phyloP scores from a whole-genome alignment of 768 basidiomycete genomes.

The Mycena galericulata region DNA sequence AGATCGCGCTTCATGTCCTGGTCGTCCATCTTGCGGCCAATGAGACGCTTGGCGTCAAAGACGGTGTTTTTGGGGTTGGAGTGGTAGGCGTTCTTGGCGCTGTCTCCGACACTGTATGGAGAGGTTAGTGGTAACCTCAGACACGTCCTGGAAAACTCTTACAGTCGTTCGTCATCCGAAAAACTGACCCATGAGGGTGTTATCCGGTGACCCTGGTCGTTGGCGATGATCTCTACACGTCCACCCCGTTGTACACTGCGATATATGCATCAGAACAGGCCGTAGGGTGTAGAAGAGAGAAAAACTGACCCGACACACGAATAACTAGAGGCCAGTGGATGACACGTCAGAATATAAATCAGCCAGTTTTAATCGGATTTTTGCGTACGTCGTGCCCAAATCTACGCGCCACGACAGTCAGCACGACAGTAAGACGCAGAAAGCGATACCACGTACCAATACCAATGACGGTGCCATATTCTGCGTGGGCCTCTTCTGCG shows the following conservation, averaged over 20 bases:
- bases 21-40: conserved; percentile 88
- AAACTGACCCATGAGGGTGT: conserved; percentile 91
- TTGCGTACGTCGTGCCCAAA: conserved; percentile 87
- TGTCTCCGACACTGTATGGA: conserved; percentile 81
- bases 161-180: conserved; percentile 83
- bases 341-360: conserved; percentile 40
- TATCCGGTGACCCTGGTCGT: conserved; percentile 91
- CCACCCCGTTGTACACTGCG: conserved; percentile 85
- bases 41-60: conserved; percentile 96
- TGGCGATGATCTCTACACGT: conserved; percentile 90
- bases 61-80: conserved; percentile 94
- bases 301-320: conserved; percentile 91
- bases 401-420: conserved; percentile 57
- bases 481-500: conserved; percentile 76
- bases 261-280: conserved; percentile 4
- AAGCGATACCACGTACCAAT: conserved; percentile 68
- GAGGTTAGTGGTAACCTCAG: conserved; percentile 32
- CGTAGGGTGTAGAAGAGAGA: not conserved
- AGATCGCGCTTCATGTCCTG: conserved; percentile 83
- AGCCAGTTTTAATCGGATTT: not conserved
- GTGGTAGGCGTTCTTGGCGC: conserved; percentile 96
- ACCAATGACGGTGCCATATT: conserved; percentile 95
- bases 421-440: not conserved
- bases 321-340: conserved; percentile 66
- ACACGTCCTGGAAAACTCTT: conserved; percentile 34